Evolutionary conservation across 129 eudicot species (phyloP).

Genomic region (Arctium minus): DNA sequence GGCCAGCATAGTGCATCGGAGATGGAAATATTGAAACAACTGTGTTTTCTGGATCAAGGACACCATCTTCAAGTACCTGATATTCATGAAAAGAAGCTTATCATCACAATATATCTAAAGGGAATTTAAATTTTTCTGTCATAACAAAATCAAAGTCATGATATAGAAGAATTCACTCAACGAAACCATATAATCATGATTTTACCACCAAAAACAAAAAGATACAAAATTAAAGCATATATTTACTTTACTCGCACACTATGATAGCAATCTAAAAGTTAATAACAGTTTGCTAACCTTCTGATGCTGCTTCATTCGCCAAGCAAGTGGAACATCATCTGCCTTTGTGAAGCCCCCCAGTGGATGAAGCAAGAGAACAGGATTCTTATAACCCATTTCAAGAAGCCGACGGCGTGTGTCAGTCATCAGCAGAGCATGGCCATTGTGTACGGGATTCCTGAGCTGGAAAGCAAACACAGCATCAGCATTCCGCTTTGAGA

Average conservation of each 20-base stretch:
- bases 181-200: no score
- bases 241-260: no score
- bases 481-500: conserved; percentile 82
- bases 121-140: no score
- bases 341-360: conserved; percentile 91
- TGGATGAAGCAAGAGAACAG: conserved; percentile 90
- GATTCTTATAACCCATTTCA: conserved; percentile 96
- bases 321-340: conserved; percentile 88
- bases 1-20: conserved; percentile 99
- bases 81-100: not conserved
- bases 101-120: not conserved
- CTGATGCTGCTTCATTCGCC: conserved; percentile 98
- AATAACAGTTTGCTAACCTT: conserved; percentile 44
- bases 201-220: no score
- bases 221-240: no score
- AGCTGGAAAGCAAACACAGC: conserved; percentile 96
- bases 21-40: conserved; percentile 96
- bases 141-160: no score
- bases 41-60: conserved; percentile 87
- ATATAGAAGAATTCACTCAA: no score
- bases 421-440: conserved; percentile 91
- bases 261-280: no score
- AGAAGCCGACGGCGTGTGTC: conserved; percentile 94
- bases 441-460: conserved; percentile 94
- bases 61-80: conserved; percentile 88